Conservation (phyloP, 106 monocot species). For the Dioscorea dumetorum region DNA sequence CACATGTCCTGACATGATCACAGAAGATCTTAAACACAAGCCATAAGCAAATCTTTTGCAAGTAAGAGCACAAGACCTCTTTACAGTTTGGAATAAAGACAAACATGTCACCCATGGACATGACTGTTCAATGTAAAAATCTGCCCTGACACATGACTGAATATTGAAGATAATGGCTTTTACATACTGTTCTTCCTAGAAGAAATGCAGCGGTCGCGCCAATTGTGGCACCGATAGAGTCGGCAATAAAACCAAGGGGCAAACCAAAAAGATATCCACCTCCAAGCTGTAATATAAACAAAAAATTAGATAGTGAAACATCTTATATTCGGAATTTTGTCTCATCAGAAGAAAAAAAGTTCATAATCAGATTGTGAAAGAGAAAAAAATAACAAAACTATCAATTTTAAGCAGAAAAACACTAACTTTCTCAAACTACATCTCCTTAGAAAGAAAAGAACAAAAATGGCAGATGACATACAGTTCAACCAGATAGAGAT, state of each 20-base stretch:
- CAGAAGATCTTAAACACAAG: background rate
- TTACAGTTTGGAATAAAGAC: background rate
- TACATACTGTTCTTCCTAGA: constrained; percentile 84
- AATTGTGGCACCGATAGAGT: constrained; percentile 91
- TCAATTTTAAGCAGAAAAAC: no score
- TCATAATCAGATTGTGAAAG: no score
- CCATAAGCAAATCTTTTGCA: background rate
- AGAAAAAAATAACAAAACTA: no score
- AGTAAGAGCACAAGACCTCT: background rate
- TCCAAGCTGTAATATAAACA: constrained; percentile 65
- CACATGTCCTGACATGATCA: no score
- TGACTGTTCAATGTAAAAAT: no score
- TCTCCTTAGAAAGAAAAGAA: no score
- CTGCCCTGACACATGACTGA: background rate
- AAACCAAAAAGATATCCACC: constrained; percentile 98
- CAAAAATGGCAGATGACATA: no score
- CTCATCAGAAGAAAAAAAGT: no score
- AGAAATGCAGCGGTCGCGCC: constrained; percentile 93
- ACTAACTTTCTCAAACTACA: no score
- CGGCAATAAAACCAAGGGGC: constrained; percentile 89
- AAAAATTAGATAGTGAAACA: background rate
- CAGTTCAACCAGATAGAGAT: no score
- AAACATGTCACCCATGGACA: background rate
- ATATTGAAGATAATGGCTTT: background rate
- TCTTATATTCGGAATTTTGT: no score